Evolutionary conservation across 1,139 yeast species (phyloP), one percentile per base, ranked within the genome.

Genomic region (Yamadazyma oceani): DNA sequence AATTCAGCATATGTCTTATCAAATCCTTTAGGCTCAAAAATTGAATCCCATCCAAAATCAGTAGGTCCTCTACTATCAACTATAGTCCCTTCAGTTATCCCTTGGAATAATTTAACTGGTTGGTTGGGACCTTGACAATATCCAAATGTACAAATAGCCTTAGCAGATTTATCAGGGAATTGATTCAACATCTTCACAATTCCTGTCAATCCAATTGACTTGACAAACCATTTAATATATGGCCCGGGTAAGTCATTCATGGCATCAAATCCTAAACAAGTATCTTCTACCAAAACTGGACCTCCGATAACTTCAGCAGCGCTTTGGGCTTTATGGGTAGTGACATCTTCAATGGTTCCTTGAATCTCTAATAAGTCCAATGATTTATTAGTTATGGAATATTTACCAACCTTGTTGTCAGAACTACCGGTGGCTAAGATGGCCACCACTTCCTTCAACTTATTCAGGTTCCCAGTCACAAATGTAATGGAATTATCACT

Each of bases 241-340:
- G 98, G 97, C 7, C 99, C 99, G 1, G 99, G 99, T 39, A 94
- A 74, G 45, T 74, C 69, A 37, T 85, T 81, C 57, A 85, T 73
- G 2, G 95, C 96, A 40, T 73, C 75, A 60, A 85, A 94, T 8
- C 85, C 88, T 35, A 94, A 74, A 38, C 96, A 90, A 0, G 98
- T 94, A 55, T 94, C 99, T 57, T 94, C 99, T 2, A 90, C 96
- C 39, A 94, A 70, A 1, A 88, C 97, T 0, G 97, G 94, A 0
- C 89, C 90, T 4, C 55, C 54, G 12, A 70, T 39, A 21, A 71
- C 52, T 11, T 62, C 57, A 2, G 95, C 92, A 1, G 98, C 99
- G 26, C 80, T 69, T 48, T 68, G 62, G 38, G 95, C 90, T 61
- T 94, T 94, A 54, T 82, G 87, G 34, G 69, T 73, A 0, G 96